Evolutionary conservation across 2,329 filamentous ascomycete genomes (phyloP).

Genomic region (Calonectria naviculata): DNA sequence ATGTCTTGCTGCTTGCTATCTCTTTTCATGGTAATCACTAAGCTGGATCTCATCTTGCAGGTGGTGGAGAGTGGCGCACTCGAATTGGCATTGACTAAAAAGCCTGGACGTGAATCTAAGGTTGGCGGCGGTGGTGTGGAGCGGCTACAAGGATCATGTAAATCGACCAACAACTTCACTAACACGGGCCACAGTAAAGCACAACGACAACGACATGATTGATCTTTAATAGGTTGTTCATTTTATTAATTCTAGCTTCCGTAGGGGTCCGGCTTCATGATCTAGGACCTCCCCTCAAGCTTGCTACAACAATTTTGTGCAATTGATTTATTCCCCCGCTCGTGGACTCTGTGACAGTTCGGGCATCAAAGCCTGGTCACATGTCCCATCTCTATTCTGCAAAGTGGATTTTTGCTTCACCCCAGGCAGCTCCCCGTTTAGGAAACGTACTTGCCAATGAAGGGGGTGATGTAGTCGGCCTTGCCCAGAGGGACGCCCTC

Average conservation of each 20-base stretch:
- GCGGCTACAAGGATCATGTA: neutral
- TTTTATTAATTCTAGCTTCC: neutral
- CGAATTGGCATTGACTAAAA: no score
- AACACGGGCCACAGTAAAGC: neutral
- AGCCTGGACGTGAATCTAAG: no score
- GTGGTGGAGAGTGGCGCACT: no score
- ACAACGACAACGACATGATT: neutral
- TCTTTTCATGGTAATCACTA: no score
- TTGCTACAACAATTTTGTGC: neutral
- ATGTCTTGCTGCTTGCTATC: no score
- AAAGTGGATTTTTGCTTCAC: neutral
- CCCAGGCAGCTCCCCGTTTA: neutral
- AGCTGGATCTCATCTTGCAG: no score
- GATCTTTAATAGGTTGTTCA: neutral
- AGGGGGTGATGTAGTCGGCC: conserved; percentile 60
- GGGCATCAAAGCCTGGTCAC: neutral
- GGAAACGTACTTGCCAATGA: conserved; percentile 42
- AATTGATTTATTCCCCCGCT: neutral
- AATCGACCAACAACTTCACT: neutral
- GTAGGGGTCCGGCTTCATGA: neutral
- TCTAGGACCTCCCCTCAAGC: neutral
- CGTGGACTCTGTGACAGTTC: neutral
- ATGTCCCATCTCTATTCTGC: neutral
- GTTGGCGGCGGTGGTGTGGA: neutral
- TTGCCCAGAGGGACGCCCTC: conserved; percentile 73